A percentile compares a stretch with the other conserved stretches of the same genome.
Evolutionary conservation across 306 rosid species (phyloP).

Genomic region (Pyrus pyrifolia): DNA sequence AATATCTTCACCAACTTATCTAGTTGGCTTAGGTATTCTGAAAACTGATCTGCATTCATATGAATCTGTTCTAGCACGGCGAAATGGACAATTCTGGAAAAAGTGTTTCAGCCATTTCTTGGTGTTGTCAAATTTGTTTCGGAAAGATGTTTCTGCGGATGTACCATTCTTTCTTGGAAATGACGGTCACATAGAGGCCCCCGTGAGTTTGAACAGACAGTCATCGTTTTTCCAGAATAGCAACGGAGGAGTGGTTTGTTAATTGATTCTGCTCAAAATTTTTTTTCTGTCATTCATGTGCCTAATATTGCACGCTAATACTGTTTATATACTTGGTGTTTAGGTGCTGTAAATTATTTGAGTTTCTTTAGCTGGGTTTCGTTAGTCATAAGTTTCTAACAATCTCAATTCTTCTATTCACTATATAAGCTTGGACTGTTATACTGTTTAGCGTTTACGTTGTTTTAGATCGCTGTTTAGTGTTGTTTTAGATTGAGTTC

Average conservation of each 20-base stretch:
- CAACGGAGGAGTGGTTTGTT: conserved; percentile 67
- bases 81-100: conserved; percentile 59
- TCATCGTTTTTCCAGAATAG: conserved; percentile 68
- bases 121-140: conserved; percentile 51
- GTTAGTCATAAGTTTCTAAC: background rate
- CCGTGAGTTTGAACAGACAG: conserved; percentile 55
- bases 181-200: conserved; percentile 62
- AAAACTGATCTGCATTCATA: conserved; percentile 47
- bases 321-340: conserved; percentile 2
- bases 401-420: background rate
- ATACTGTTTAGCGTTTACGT: background rate
- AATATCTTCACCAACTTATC: conserved; percentile 55
- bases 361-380: background rate
- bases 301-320: background rate
- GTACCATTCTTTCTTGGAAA: conserved; percentile 40
- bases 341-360: background rate
- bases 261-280: conserved; percentile 20
- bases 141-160: conserved; percentile 35
- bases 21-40: conserved; percentile 66
- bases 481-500: background rate
- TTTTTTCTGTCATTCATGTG: background rate
- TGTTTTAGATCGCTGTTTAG: background rate
- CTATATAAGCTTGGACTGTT: background rate
- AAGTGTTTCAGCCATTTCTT: conserved; percentile 65
- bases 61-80: conserved; percentile 41